Evolutionary conservation across 225 moss, liverwort and hornwort species (phyloP).

Genomic region (Antitrichia curtipendula): DNA sequence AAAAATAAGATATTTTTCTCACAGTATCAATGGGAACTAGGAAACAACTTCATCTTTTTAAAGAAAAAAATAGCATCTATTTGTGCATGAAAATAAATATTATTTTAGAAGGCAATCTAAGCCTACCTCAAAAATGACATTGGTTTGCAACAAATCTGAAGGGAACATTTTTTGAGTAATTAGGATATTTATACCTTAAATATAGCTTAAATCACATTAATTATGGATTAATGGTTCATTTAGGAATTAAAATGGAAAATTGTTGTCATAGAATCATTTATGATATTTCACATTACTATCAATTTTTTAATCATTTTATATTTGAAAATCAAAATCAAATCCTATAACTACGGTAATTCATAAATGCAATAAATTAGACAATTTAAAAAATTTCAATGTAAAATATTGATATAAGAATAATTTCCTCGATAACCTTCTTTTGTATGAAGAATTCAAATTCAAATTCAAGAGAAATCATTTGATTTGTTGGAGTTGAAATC

Average conservation of each 20-base stretch:
- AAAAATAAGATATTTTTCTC: background rate
- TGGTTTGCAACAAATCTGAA: background rate
- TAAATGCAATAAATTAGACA: background rate
- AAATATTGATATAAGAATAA: background rate
- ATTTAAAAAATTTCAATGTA: background rate
- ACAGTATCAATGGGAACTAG: background rate
- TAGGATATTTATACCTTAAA: background rate
- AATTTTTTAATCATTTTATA: background rate
- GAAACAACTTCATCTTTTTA: background rate
- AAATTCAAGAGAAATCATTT: background rate
- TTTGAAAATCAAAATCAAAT: background rate
- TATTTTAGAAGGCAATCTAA: background rate
- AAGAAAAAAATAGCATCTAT: background rate
- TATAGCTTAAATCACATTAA: no score
- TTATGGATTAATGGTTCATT: no score
- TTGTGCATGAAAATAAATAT: background rate
- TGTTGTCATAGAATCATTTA: background rate
- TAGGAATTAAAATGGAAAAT: no score
- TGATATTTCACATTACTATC: background rate
- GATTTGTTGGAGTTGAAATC: background rate
- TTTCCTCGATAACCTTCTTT: background rate
- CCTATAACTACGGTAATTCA: accelerated
- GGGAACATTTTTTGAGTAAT: background rate
- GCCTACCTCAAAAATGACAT: background rate
- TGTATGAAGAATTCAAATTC: background rate